These are phyloP conservation scores for Aplosporella prunicola DNA, from an alignment of 2,329 filamentous ascomycete genomes.

Conservation along the genomic window DNA sequence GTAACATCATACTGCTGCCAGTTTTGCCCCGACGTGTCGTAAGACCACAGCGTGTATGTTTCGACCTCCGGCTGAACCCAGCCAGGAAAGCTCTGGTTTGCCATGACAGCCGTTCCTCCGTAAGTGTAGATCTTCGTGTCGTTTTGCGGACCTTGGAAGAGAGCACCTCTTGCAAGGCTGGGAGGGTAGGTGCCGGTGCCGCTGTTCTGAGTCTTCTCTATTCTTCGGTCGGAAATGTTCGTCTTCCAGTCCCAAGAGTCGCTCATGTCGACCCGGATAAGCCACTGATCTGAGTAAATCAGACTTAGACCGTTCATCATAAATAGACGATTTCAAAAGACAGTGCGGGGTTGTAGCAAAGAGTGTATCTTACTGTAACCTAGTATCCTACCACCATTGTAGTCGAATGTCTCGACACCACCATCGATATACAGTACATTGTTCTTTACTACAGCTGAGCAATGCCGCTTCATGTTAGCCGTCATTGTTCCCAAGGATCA, in stretches of 20 bases:
- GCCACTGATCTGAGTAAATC: slow-evolving; percentile 3
- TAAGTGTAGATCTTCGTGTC: slow-evolving; percentile 8
- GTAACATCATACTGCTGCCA: slow-evolving; percentile 19
- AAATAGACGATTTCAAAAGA: not conserved
- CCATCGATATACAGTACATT: slow-evolving; percentile 11
- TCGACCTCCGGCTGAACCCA: not conserved
- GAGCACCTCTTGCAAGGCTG: slow-evolving; percentile 14
- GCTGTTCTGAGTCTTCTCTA: not conserved
- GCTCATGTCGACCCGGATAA: slow-evolving; percentile 7
- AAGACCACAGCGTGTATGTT: slow-evolving; percentile 8
- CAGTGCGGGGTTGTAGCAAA: not conserved
- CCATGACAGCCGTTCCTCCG: slow-evolving; percentile 8
- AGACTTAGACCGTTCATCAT: not conserved
- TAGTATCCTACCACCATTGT: not conserved
- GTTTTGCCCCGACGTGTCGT: not conserved
- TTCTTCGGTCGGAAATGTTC: slow-evolving; percentile 3
- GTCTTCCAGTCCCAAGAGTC: slow-evolving; percentile 10
- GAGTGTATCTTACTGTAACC: slow-evolving; percentile 1
- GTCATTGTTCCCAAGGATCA: not conserved
- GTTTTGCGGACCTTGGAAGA: slow-evolving; percentile 6
- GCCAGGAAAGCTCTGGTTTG: slow-evolving; percentile 5
- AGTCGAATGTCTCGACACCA: slow-evolving; percentile 10
- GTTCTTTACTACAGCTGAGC: slow-evolving; percentile 7
- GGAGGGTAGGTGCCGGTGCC: slow-evolving; percentile 13
- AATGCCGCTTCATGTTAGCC: not conserved